Evolutionary conservation across 331 rosid species (phyloP), one percentile per base, ranked within the genome.

Genomic region (Pyracantha coccinea): DNA sequence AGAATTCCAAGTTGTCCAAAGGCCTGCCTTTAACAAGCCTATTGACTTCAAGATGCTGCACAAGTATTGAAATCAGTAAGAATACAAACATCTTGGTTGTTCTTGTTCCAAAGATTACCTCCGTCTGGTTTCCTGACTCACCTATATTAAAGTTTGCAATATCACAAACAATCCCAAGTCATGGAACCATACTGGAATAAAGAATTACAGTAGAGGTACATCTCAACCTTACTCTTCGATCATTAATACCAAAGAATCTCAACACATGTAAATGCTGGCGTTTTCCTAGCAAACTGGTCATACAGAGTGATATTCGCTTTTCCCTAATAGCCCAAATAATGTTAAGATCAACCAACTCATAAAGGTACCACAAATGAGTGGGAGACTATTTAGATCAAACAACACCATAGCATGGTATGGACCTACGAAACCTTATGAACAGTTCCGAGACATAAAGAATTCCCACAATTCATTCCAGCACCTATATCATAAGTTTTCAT

Each of bases 21-120:
- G 99, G 92, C 35, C 99, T 86, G 55, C 99, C 97, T 83, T 95
- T 95, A 68, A 95, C 96, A 60, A 92, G 99, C 89, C 96, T 88
- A 81, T 81, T 87, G 77, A 95, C 97, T 86, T 95, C 99, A 86
- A 95, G 77, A 88, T 88, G 97, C 99, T 95, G 91, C 75, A 73
- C 8, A 68, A 38, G n/a, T 2, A 54, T 65, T 73, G 78, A 61
- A 44, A 76, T 62, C 72, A 44, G 63, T 75, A 73, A 32, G 66
- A 66, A 47, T 21, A 66, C 59, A 77, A 67, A 50, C 45, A 38
- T 9, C 45, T 38, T 38, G 45, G 45, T 38, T 38, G 45, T 76
- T 52, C 68, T 20, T 15, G 7, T 17, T 13, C 20, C 29, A 54
- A 57, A 9, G 15, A 24, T 19, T 21, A 58, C 29, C 23, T 45